Percentiles rank a stretch among this genome's conserved stretches.
These are phyloP conservation scores for Pestalotiopsis sp. DNA, from an alignment of 2,329 filamentous ascomycete species.

Conservation along the genomic window DNA sequence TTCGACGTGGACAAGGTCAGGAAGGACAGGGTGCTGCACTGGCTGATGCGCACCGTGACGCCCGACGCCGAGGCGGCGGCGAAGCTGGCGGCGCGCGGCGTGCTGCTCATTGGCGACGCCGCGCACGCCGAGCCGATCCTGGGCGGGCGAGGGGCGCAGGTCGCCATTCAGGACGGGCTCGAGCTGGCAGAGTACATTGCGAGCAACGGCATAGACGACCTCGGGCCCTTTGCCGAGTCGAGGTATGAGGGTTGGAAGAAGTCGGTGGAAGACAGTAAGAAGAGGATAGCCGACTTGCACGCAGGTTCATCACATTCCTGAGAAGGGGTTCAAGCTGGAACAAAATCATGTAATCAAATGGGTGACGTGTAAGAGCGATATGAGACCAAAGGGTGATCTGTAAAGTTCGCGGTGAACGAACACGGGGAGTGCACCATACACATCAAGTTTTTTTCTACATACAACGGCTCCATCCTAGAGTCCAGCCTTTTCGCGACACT, in stretches of 20 bases:
- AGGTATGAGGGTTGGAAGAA: neutral
- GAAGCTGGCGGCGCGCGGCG: neutral
- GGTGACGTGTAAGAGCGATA: too few relatives aligned
- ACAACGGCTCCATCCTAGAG: too few relatives aligned
- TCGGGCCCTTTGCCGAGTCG: neutral
- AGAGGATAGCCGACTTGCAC: neutral
- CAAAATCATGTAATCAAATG: neutral
- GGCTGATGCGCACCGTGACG: constrained; percentile 9
- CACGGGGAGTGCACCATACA: too few relatives aligned
- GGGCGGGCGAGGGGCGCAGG: neutral
- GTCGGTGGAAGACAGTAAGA: neutral
- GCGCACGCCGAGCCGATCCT: neutral
- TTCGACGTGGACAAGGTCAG: constrained; percentile 12
- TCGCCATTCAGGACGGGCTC: neutral
- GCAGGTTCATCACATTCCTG: neutral
- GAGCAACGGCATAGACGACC: neutral
- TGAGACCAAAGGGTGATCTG: neutral
- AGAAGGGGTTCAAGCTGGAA: neutral
- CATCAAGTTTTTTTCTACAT: too few relatives aligned
- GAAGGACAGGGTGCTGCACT: constrained; percentile 6
- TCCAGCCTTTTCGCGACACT: too few relatives aligned
- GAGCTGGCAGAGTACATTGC: constrained; percentile 6
- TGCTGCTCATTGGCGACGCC: neutral
- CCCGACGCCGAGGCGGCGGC: neutral
- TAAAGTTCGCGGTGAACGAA: too few relatives aligned